Base-by-base conservation (phyloP, 257 asterid genomes). In the Avicennia marina region DNA sequence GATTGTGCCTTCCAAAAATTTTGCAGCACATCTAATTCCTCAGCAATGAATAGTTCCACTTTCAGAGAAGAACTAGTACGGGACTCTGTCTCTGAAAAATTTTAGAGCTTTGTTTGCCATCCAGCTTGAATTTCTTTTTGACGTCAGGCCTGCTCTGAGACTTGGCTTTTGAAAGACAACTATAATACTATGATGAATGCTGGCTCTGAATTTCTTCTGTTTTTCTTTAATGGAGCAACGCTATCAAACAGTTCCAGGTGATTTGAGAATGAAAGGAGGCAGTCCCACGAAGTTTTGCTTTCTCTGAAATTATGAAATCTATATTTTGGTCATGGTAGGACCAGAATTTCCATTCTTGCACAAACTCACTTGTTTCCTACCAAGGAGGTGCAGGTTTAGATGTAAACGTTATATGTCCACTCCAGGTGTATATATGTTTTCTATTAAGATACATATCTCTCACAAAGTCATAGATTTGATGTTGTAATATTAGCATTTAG, bases 1-100 rank as follows among this genome's bases (percentile, higher is more conserved):
- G 75, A 48, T 63, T 49, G 64, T 62, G 22, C 72, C 69, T 49
- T 62, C 48, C 34, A 13, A 39, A 8, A 26, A 56, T 42, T 31
- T 40, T 19, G 24, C 34, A 27, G 31, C 70, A 38, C n/a, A n/a
- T n/a, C n/a, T n/a, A 29, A 52, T 11, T 18, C 25, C 39, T 27
- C 66, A 31, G 60, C 26, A 27, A 36, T 41, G 17, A 34, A 39
- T 26, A 56, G 19, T 38, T 50, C 57, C 15, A 19, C 27, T 6
- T 22, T 22, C 27, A 44, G 10, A 29, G 46, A 54, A 53, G 40
- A 54, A 58, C 36, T 42, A 41, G 53, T 52, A 40, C 58, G 12
- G 41, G 50, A 69, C 34, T 48, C 59, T 26, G 58, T n/a, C 31
- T 60, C 51, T 3, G 46, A 13, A 26, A 43, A 62, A 18, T 39